Evolutionary conservation across 352 stramenopile genomes (phyloP).

Genomic region (Phytopythium aichiense): DNA sequence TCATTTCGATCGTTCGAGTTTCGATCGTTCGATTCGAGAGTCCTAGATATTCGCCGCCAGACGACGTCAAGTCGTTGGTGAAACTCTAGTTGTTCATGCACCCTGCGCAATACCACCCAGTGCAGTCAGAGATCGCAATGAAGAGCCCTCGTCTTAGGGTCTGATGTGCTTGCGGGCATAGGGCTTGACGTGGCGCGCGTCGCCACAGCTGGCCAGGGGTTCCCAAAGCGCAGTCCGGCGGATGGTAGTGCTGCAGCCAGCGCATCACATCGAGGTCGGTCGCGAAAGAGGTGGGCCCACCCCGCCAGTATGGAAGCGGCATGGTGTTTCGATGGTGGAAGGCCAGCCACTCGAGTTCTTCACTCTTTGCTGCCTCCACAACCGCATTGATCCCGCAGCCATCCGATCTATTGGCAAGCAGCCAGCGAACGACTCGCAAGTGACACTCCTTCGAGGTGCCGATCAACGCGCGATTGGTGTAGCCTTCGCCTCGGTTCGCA

Average conservation of each 20-base stretch:
- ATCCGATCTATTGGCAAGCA: constrained; percentile 22
- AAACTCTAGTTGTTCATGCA: too few species aligned
- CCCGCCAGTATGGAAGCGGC: too few species aligned
- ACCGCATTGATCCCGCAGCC: neutral
- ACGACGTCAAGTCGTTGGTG: too few species aligned
- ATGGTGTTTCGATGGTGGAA: neutral
- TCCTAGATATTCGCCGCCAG: too few species aligned
- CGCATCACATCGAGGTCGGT: neutral
- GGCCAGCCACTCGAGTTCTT: neutral
- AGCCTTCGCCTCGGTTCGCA: constrained; percentile 15
- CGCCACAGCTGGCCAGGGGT: neutral
- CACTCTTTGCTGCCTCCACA: neutral
- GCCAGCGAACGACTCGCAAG: constrained; percentile 20
- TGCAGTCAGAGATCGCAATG: neutral
- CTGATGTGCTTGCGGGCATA: neutral
- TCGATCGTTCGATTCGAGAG: too few species aligned
- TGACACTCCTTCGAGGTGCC: constrained; percentile 18
- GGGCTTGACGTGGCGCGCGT: neutral
- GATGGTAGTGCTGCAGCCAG: neutral
- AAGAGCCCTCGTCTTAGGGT: too few species aligned
- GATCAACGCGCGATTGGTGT: constrained; percentile 28
- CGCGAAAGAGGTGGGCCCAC: neutral
- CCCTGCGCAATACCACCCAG: neutral
- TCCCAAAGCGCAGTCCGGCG: neutral
- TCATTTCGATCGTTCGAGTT: too few species aligned